A percentile compares a stretch with the other conserved stretches of the same genome.
Evolutionary conservation across 2,329 filamentous ascomycete genomes (phyloP).

Genomic region (Didymella lethalis): DNA sequence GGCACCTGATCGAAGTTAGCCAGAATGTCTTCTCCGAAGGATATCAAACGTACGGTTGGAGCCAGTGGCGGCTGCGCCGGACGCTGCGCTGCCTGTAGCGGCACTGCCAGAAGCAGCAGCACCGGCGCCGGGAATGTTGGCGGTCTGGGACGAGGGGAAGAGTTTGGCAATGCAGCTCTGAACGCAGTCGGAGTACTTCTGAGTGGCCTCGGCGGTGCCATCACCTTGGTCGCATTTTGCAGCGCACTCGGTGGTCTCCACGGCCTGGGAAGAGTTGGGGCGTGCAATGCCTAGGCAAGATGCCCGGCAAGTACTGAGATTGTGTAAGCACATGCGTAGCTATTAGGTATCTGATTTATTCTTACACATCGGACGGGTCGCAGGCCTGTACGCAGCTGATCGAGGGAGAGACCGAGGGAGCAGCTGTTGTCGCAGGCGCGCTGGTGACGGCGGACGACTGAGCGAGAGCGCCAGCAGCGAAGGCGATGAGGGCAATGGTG

Average conservation of each 20-base stretch:
- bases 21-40: neutral
- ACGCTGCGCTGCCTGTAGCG: slow-evolving; percentile 13
- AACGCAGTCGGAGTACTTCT: slow-evolving; percentile 59
- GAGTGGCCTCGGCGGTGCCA: slow-evolving; percentile 56
- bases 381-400: slow-evolving; percentile 52
- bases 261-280: slow-evolving; percentile 59
- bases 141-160: slow-evolving; percentile 55
- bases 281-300: slow-evolving; percentile 61
- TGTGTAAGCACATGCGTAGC: slow-evolving; percentile 7
- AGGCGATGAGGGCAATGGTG: slow-evolving; percentile 54
- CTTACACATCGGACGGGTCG: slow-evolving; percentile 54
- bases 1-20: slow-evolving; percentile 11
- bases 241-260: slow-evolving; percentile 62
- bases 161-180: slow-evolving; percentile 58
- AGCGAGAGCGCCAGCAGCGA: slow-evolving; percentile 56
- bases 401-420: slow-evolving; percentile 33
- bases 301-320: slow-evolving; percentile 55
- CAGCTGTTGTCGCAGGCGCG: slow-evolving; percentile 45
- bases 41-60: slow-evolving; percentile 24
- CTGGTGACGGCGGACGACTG: slow-evolving; percentile 50
- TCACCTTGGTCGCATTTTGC: slow-evolving; percentile 62
- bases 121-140: slow-evolving; percentile 26
- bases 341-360: neutral
- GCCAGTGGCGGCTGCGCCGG: slow-evolving; percentile 25
- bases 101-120: slow-evolving; percentile 25